Evolutionary conservation across 345 rosid species (phyloP).

Genomic region (Microcos paniculata): DNA sequence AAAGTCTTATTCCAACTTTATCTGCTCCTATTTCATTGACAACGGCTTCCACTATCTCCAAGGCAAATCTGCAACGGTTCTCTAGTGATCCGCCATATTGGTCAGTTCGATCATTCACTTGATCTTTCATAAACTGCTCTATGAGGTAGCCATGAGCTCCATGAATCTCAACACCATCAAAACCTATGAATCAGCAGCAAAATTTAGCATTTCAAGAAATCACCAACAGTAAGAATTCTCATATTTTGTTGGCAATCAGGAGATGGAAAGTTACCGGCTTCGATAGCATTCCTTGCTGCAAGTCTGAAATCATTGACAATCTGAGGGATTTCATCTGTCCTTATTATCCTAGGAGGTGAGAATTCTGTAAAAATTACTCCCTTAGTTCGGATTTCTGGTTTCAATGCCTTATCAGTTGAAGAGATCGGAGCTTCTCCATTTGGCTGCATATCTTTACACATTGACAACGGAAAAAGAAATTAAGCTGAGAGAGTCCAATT

Average conservation of each 20-base stretch:
- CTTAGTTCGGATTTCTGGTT: constrained; percentile 37
- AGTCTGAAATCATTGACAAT: constrained; percentile 62
- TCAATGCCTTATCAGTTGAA: no score
- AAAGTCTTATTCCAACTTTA: constrained; percentile 66
- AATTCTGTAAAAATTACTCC: constrained; percentile 44
- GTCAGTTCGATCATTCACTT: constrained; percentile 69
- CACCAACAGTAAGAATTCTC: neutral
- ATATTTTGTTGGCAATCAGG: neutral
- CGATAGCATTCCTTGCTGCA: constrained; percentile 79
- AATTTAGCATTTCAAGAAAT: neutral
- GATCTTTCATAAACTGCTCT: constrained; percentile 74
- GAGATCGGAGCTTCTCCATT: constrained; percentile 68
- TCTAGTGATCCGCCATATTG: constrained; percentile 67
- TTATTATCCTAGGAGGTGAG: constrained; percentile 56
- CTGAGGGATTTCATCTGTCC: constrained; percentile 65
- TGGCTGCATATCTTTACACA: constrained; percentile 51
- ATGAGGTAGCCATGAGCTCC: constrained; percentile 70
- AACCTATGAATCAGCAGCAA: constrained; percentile 34
- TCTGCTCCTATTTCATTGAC: constrained; percentile 67
- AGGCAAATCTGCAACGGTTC: constrained; percentile 63
- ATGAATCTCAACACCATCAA: constrained; percentile 83
- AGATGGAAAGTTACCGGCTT: constrained; percentile 50
- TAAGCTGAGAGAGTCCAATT: neutral
- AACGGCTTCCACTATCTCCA: constrained; percentile 66
- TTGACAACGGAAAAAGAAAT: neutral